Evolutionary conservation across 2,329 filamentous ascomycete species (phyloP), one percentile per base, ranked within the genome.

Genomic region (Curvularia spicifera): DNA sequence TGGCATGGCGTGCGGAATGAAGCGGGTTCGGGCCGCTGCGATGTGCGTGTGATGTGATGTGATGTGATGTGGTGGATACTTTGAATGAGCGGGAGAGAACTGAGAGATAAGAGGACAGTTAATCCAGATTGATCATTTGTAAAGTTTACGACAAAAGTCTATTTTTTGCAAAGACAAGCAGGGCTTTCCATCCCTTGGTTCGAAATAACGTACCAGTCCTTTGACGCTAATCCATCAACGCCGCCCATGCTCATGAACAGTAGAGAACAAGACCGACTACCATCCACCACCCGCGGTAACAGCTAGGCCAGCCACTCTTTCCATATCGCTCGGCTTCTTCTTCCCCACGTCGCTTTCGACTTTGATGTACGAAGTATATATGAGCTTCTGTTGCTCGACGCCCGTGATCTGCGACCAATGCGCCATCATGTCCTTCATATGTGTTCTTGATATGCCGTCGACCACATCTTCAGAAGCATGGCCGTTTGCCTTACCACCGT

Each of bases 331-430:
- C 81, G 76, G 82, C 71, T 75, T 84, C 64, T 83, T 81, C 63
- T 85, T 83, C 50, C 95, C 95, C 43, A 99, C 92, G 75, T 98
- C 92, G 79, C 94, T 97, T 70, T 97, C 89, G 22, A 99, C 94
- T 78, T 93, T 89, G 62, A 95, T 87, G 80, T 91, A 99, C 51
- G 87, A 96, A 56, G 95, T 99, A 76, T 89, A 91, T 56, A 88
- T 86, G 71, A 99, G 80, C 73, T 84, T 91, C 60, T 88, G 85
- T 71, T 90, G 78, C 26, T 85, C 83, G 64, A 96, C 87, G 52
- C 85, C 86, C 54, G 91, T 93, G 60, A 89, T 79, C 24, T 80
- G 73, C 18, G 89, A 84, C 95, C 95, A 99, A 76, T 94, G 87
- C 63, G 82, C 80, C 70, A 98, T 81, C 68, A 88, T 84, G 74